Evolutionary conservation across 352 stramenopile species (phyloP).

Genomic region (Globisporangium carolinianum): DNA sequence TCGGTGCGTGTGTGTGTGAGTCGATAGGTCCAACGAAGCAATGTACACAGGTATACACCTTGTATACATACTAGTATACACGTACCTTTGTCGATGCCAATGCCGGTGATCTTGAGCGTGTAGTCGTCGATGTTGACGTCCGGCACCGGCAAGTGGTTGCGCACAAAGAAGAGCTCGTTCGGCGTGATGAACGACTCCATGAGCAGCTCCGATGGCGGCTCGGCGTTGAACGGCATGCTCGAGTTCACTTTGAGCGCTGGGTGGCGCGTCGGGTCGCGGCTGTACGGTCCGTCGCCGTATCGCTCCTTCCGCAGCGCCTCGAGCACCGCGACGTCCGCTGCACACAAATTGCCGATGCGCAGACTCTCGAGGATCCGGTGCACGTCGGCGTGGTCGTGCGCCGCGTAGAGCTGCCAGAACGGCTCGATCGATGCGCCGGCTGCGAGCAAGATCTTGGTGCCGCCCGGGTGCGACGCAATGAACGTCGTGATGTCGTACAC

Average conservation of each 20-base stretch:
- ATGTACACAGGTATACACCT: no score
- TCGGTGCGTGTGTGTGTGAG: no score
- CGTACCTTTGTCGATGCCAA: constrained; percentile 40
- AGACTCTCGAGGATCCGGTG: constrained; percentile 89
- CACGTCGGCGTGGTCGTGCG: constrained; percentile 93
- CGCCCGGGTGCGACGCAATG: constrained; percentile 90
- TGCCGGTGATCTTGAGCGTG: constrained; percentile 58
- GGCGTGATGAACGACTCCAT: constrained; percentile 94
- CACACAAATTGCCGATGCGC: constrained; percentile 84
- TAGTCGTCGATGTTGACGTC: constrained; percentile 50
- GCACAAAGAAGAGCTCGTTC: constrained; percentile 95
- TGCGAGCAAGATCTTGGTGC: constrained; percentile 86
- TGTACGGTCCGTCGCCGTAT: constrained; percentile 91
- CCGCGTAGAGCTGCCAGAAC: constrained; percentile 96
- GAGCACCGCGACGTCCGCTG: constrained; percentile 84
- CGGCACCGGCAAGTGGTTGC: constrained; percentile 97
- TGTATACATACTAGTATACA: neutral
- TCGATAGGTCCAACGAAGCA: no score
- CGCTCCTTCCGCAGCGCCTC: constrained; percentile 75
- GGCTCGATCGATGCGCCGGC: constrained; percentile 83
- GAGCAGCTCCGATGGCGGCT: constrained; percentile 90
- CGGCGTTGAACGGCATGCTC: constrained; percentile 93
- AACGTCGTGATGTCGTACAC: constrained; percentile 98
- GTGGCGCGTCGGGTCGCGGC: constrained; percentile 85
- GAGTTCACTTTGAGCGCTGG: constrained; percentile 90